Base-by-base conservation (phyloP, 306 rosid genomes). In the Glycine soja region DNA sequence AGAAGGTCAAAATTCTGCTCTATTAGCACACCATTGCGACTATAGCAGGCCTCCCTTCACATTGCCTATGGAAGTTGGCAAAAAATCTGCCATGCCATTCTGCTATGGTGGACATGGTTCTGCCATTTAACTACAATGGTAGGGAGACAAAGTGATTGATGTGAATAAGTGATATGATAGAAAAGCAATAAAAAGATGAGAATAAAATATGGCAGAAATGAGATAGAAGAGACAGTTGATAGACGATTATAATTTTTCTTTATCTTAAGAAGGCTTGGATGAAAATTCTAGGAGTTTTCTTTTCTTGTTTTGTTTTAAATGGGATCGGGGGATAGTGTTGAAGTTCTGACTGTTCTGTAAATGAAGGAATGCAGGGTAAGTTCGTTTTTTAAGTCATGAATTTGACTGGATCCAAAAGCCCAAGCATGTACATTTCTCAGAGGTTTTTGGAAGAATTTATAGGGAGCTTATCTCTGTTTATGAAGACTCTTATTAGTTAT, bases 361-460 rank as follows among this genome's bases (percentile, higher is more conserved):
- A 70, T 61, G 78, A 59, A 61, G 15, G 36, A 46, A 76, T 16
- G n/a, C 75, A 71, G 10, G 30, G 69, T 42, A n/a, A 40, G 8
- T 34, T 10, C 15, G 70, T 50, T n/a, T 72, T 47, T 56, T 47
- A 72, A 24, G 18, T 51, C 59, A 72, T 14, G 47, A 16, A 61
- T 57, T 6, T 67, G 70, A 16, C 14, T 58, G 42, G 63, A 65
- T 65, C 70, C 45, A 36, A 10, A 54, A 74, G 34, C 32, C 32
- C 50, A 52, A 56, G 14, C 16, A n/a, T 42, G 14, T 40, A 66
- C 14, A 40, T 40, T 64, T 64, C 24, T 38, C 46, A 38, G 12
- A 64, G 3, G 24, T 10, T 64, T 64, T 36, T 14, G 48, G 18
- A 10, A 62, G 16, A 32, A 18, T 34, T 63, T 63, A 12, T 12